phyloP scores from a whole-genome alignment of 257 asterid species.

The Capsicum chinense region DNA sequence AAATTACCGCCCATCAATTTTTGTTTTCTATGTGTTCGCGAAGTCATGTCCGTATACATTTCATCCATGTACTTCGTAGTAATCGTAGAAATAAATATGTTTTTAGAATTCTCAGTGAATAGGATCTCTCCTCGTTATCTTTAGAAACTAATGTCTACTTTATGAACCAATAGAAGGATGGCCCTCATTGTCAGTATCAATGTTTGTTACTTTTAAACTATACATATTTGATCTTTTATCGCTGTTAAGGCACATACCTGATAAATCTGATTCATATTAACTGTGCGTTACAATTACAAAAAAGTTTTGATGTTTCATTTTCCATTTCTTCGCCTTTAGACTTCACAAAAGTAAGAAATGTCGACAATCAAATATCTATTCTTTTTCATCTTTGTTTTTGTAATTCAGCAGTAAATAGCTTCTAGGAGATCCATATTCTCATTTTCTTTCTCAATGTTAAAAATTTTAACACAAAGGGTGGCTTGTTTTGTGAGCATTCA shows the following conservation, averaged over 20 bases:
- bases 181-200: not conserved
- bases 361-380: not conserved
- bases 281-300: not conserved
- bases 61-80: not conserved
- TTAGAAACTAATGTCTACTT: not conserved
- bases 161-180: not conserved
- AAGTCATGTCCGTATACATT: not conserved
- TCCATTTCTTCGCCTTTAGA: not conserved
- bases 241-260: not conserved
- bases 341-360: not conserved
- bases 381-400: not conserved
- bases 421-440: not conserved
- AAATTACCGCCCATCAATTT: not conserved
- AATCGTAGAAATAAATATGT: not conserved
- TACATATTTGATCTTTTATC: not conserved
- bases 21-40: not conserved
- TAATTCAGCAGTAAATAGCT: not conserved
- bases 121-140: not conserved
- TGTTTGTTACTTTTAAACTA: not conserved
- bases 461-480: not conserved
- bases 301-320: not conserved
- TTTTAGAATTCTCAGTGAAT: not conserved
- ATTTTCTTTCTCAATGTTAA: not conserved
- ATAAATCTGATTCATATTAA: not conserved
- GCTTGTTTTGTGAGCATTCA: slow-evolving; percentile 12